Percentiles rank a stretch among this genome's conserved stretches.
phyloP scores from a whole-genome alignment of 805 yeast genomes.

The Zygotorulaspora sp. region DNA sequence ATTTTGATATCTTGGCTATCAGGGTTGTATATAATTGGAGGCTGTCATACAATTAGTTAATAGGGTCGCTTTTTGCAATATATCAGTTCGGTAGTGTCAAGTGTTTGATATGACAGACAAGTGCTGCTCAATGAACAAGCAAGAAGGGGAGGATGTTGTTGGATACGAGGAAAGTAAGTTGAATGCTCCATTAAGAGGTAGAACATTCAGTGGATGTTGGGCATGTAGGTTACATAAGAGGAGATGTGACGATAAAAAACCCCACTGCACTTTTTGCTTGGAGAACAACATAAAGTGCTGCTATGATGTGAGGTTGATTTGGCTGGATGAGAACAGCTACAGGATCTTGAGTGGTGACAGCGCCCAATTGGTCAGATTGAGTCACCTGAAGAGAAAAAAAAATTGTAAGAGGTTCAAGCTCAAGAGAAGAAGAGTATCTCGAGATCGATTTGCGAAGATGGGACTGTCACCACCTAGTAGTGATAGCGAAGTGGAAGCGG shows the following conservation, averaged over 20 bases:
- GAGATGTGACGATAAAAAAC: conserved; percentile 31
- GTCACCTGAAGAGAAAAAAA: neutral
- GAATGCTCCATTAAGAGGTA: conserved; percentile 12
- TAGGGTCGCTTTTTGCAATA: no score
- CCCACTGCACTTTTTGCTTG: conserved; percentile 28
- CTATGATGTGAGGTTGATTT: conserved; percentile 30
- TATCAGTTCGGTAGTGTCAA: no score
- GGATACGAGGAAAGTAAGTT: no score
- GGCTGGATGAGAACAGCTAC: conserved; percentile 29
- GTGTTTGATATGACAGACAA: no score
- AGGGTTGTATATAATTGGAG: no score
- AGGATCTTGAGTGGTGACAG: conserved; percentile 2
- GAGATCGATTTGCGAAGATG: conserved; percentile 18
- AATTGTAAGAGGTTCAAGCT: neutral
- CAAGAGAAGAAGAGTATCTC: conserved; percentile 15
- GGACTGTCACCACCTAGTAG: conserved; percentile 13
- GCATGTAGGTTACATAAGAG: conserved; percentile 34
- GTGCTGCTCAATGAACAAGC: no score
- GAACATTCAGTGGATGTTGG: conserved; percentile 37
- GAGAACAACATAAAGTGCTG: conserved; percentile 27
- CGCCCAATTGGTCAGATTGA: conserved; percentile 2
- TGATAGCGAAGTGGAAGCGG: conserved; percentile 4
- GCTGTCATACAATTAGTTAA: no score
- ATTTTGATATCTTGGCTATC: no score
- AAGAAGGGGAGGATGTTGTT: no score